Evolutionary conservation across 306 rosid genomes (phyloP), one percentile per base, ranked within the genome.

Genomic region (Dryas drummondii): DNA sequence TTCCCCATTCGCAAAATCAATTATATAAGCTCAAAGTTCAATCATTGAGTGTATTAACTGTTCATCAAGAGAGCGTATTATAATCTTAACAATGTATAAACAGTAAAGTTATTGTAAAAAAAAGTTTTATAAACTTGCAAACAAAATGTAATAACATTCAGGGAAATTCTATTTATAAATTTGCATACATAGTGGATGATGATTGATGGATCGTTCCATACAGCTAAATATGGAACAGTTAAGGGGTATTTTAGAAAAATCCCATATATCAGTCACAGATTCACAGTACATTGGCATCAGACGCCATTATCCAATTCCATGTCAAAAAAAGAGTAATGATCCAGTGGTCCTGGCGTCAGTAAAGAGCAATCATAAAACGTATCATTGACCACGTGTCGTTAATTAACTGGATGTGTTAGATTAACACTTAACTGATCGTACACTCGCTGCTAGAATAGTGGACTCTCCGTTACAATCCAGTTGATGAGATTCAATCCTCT

Each of bases 401-500:
- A 4, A 1, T 3, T 3, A 7, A n/a, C 4, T 66, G 79, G 71
- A 2, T 37, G n/a, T 7, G 4, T 4, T 10, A 7, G 41, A 11
- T 48, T 17, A 61, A 10, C 27, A 12, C 22, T 22, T 22, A 22
- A 22, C 22, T 22, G 19, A 42, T 26, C 4, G 71, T 52, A 12
- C 46, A 22, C 65, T 7, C 22, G 50, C 50, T 51, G 42, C 45
- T 32, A 65, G 5, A 48, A 54, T 16, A 45, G 79, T 54, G 79
- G 56, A 65, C 64, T 52, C 70, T 40, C n/a, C 75, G n/a, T 45
- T 37, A 42, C 40, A 40, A 54, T 74, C 40, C 44, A 16, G 17
- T 17, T 26, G 42, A 48, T 15, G 27, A 54, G 53, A n/a, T 6
- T 40, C 50, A 53, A 70, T 62, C 78, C 37, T 22, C 1, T 19